These are phyloP conservation scores for Volvariella surrecta DNA, from an alignment of 1,284 basidiomycete genomes.

Conservation along the genomic window DNA sequence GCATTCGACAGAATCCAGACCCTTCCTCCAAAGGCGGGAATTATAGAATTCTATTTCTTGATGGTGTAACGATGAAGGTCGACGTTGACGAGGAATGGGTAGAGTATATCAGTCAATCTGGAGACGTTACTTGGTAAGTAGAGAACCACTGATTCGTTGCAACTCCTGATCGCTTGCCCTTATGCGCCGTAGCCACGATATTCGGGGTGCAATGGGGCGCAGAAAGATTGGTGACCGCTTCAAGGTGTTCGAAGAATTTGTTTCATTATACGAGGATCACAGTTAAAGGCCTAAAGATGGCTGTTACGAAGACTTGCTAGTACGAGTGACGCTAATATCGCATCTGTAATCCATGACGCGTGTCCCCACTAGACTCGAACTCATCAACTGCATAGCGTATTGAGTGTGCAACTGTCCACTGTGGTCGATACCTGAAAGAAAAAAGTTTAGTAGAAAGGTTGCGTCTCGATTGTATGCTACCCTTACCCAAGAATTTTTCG, in stretches of 20 bases:
- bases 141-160: neutral
- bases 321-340: neutral
- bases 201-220: conserved; percentile 25
- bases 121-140: conserved; percentile 20
- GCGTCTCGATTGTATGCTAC: neutral
- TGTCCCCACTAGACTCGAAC: conserved; percentile 17
- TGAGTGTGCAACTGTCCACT: conserved; percentile 21
- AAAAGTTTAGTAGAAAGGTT: neutral
- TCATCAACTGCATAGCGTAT: conserved; percentile 24
- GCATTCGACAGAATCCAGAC: conserved; percentile 27
- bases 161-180: neutral
- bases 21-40: conserved; percentile 24
- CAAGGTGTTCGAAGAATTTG: conserved; percentile 32
- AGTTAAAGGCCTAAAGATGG: neutral
- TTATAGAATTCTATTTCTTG: conserved; percentile 39
- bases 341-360: conserved; percentile 9
- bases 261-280: conserved; percentile 29
- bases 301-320: conserved; percentile 1
- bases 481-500: conserved; percentile 22
- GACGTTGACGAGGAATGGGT: conserved; percentile 34
- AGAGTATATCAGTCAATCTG: conserved; percentile 22
- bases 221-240: conserved; percentile 29
- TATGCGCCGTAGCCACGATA: conserved; percentile 10
- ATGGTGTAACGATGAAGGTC: conserved; percentile 32
- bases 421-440: conserved; percentile 20